Base-by-base conservation (phyloP, 129 eudicot genomes). In the Lactuca saligna region DNA sequence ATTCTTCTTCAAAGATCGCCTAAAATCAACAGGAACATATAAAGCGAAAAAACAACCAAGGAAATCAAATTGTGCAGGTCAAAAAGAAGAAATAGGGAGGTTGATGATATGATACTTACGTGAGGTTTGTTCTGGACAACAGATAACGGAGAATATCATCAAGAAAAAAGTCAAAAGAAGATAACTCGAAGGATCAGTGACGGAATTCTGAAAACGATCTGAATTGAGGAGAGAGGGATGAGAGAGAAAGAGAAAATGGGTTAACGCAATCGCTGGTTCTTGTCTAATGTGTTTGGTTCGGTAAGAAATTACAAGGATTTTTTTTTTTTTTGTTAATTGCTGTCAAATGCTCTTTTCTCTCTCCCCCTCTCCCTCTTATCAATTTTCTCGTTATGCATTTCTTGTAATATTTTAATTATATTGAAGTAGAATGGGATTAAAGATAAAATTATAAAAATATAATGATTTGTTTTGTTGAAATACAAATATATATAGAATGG, bases 121-220 rank as follows among this genome's bases (percentile, higher is more conserved):
- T 67, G 68, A 57, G 54, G 73, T 35, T 48, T 33, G 60, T 32
- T 42, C 38, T 16, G 42, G 61, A 42, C 51, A 74, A 31, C 53
- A 49, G 79, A 66, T 75, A 66, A 75, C 54, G 35, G 53, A 57
- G 62, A 75, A 66, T 37, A 59, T 34, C 55, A 73, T 65, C 3
- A 57, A 62, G 38, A 56, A 31, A 59, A 75, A 68, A 66, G 73
- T 75, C 76, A 75, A 74, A 58, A 57, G 69, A 72, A 72, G 81
- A 56, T 55, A 56, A 69, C 42, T 63, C 55, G 13, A 44, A 63
- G 69, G 69, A 66, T 51, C 66, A 79, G 85, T 80, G 81, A 80
- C 75, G 71, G 73, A 79, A 80, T 79, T 66, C 64, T 69, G 76
- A 65, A 69, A 76, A 79, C 55, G 54, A 71, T 61, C 70, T 71